A percentile compares a stretch with the other conserved stretches of the same genome.
Conservation (phyloP, 2,329 filamentous ascomycete species). For the Penicillium sp. region DNA sequence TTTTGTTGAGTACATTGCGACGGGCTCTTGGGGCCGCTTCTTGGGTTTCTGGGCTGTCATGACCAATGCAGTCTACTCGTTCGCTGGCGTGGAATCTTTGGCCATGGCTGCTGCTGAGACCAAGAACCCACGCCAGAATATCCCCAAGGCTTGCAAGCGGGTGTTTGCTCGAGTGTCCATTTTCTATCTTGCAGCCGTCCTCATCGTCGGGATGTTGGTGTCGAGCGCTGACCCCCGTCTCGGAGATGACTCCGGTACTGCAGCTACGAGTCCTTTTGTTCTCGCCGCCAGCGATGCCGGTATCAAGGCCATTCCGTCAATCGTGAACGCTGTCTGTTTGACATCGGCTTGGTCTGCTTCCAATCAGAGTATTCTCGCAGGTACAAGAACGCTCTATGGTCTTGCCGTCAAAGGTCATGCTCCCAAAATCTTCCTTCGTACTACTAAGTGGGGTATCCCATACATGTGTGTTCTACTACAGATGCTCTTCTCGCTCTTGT, state of each 20-base stretch:
- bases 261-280: conserved; percentile 58
- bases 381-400: conserved; percentile 52
- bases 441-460: conserved; percentile 41
- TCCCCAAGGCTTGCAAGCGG: conserved; percentile 55
- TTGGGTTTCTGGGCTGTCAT: conserved; percentile 58
- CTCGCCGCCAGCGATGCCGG: conserved; percentile 68
- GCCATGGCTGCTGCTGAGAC: conserved; percentile 58
- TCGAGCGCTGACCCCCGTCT: conserved; percentile 48
- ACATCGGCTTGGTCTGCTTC: conserved; percentile 68
- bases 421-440: conserved; percentile 48
- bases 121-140: conserved; percentile 53
- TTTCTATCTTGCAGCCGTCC: conserved; percentile 57
- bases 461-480: conserved; percentile 43
- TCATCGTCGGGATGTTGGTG: conserved; percentile 61
- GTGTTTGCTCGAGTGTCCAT: conserved; percentile 56
- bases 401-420: conserved; percentile 51
- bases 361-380: conserved; percentile 63
- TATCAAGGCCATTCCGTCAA: conserved; percentile 64
- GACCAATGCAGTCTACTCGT: conserved; percentile 39
- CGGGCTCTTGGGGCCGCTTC: conserved; percentile 59
- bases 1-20: conserved; percentile 63
- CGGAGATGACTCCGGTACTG: conserved; percentile 26
- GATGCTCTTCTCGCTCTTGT: conserved; percentile 43
- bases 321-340: conserved; percentile 75
- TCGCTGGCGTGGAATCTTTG: conserved; percentile 48